phyloP scores from a whole-genome alignment of 495 filamentous ascomycete species.

The Neurospora sp. region DNA sequence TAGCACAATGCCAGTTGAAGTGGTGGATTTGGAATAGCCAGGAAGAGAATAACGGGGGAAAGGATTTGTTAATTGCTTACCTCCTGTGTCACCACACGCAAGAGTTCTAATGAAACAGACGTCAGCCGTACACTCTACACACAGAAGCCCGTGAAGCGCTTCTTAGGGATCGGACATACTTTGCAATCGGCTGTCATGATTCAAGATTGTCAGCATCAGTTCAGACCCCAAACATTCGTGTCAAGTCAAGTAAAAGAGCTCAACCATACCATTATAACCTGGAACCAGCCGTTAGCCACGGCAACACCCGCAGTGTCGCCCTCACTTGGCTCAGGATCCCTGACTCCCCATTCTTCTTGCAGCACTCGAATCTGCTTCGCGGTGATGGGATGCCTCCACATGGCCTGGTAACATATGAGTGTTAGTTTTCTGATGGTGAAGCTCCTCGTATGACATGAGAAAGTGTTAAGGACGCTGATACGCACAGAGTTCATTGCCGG shows the following conservation, averaged over 20 bases:
- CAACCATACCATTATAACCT: conserved; percentile 46
- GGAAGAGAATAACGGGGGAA: not conserved
- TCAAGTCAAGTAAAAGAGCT: not conserved
- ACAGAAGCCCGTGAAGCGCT: too few species aligned
- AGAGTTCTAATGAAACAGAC: not conserved
- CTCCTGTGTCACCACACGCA: conserved; percentile 25
- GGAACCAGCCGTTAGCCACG: conserved; percentile 53
- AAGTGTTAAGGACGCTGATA: not conserved
- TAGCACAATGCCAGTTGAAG: not conserved
- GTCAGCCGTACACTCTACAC: too few species aligned
- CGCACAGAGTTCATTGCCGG: conserved; percentile 29
- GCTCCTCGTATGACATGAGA: not conserved
- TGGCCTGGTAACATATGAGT: conserved; percentile 32
- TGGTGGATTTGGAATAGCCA: not conserved
- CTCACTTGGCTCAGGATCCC: conserved; percentile 39
- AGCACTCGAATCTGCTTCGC: conserved; percentile 56
- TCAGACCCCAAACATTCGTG: not conserved
- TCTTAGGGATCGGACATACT: not conserved
- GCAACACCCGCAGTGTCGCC: conserved; percentile 15
- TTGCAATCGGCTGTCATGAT: conserved; percentile 10
- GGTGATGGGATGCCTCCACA: conserved; percentile 83
- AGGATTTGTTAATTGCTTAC: conserved; percentile 3
- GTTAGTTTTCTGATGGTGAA: not conserved
- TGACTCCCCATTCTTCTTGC: conserved; percentile 60
- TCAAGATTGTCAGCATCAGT: not conserved